Percentiles rank a stretch among this genome's conserved stretches.
Conservation (phyloP, 2,329 filamentous ascomycete genomes). For the Paradendryphiella salina region DNA sequence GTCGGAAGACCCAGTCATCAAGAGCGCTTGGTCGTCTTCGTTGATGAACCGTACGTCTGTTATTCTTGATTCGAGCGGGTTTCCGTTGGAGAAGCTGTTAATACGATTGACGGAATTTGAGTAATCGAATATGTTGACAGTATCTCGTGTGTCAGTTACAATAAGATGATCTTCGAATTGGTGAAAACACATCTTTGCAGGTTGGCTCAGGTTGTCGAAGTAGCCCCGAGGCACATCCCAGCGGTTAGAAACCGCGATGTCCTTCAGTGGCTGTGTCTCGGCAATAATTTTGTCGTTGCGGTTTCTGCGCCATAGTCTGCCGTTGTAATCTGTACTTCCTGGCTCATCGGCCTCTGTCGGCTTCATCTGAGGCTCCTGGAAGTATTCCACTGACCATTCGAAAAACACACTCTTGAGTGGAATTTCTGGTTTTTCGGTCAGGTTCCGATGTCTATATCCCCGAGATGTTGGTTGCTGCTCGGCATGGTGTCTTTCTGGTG, state of each 20-base stretch:
- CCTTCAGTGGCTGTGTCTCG: conserved; percentile 91
- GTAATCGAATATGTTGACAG: conserved; percentile 85
- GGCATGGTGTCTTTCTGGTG: conserved; percentile 67
- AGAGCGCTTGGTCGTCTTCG: conserved; percentile 91
- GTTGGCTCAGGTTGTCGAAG: conserved; percentile 87
- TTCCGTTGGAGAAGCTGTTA: conserved; percentile 90
- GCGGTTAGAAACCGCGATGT: conserved; percentile 77
- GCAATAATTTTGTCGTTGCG: conserved; percentile 91
- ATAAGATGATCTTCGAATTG: conserved; percentile 97
- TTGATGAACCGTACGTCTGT: conserved; percentile 98
- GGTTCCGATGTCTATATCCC: conserved; percentile 67
- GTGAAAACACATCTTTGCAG: conserved; percentile 91
- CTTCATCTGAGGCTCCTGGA: conserved; percentile 98
- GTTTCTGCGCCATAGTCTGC: conserved; percentile 86
- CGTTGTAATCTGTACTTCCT: conserved; percentile 94
- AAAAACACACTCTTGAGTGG: conserved; percentile 83
- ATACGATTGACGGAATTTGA: conserved; percentile 64
- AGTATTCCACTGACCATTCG: conserved; percentile 96
- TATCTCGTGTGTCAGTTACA: conserved; percentile 90
- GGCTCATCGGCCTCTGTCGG: conserved; percentile 94
- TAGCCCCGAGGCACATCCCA: conserved; percentile 86
- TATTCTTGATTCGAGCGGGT: conserved; percentile 86
- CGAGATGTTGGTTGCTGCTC: conserved; percentile 80
- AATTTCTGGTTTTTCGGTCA: conserved; percentile 63
- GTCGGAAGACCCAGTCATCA: conserved; percentile 94